Conservation (phyloP, 2,329 filamentous ascomycete genomes). For the Raffaelea deltoideospora region DNA sequence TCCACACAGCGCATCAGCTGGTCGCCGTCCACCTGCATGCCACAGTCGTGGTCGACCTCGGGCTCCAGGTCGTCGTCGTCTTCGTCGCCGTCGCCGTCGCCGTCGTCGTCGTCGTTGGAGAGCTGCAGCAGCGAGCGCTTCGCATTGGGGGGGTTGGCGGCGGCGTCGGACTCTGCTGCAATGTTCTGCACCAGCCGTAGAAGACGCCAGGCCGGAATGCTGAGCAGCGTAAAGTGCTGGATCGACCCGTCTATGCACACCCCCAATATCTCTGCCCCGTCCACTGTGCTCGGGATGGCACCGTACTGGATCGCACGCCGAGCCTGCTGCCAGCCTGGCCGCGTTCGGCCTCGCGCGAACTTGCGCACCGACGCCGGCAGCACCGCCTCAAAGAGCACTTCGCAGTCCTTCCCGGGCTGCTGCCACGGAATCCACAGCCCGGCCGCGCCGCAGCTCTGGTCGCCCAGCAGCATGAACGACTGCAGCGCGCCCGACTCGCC, state of each 20-base stretch:
- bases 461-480: constrained; percentile 32
- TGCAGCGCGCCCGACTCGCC: constrained; percentile 10
- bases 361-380: constrained; percentile 41
- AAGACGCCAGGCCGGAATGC: constrained; percentile 46
- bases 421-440: constrained; percentile 36
- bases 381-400: constrained; percentile 38
- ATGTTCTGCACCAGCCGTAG: constrained; percentile 62
- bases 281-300: constrained; percentile 23
- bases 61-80: constrained; percentile 22
- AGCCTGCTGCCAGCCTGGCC: constrained; percentile 33
- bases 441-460: constrained; percentile 28
- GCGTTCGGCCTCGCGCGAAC: constrained; percentile 35
- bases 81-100: no score
- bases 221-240: constrained; percentile 53
- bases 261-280: constrained; percentile 43
- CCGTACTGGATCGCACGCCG: constrained; percentile 23
- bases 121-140: no score
- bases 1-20: constrained; percentile 40
- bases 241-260: constrained; percentile 55
- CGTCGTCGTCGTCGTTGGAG: no score
- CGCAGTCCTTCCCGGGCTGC: constrained; percentile 23
- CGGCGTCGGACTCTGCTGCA: constrained; percentile 16
- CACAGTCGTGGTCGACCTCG: constrained; percentile 22
- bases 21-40: constrained; percentile 55
- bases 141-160: no score